Conservation (phyloP, 2,329 filamentous ascomycete species). For the Calonectria multiphialidica region DNA sequence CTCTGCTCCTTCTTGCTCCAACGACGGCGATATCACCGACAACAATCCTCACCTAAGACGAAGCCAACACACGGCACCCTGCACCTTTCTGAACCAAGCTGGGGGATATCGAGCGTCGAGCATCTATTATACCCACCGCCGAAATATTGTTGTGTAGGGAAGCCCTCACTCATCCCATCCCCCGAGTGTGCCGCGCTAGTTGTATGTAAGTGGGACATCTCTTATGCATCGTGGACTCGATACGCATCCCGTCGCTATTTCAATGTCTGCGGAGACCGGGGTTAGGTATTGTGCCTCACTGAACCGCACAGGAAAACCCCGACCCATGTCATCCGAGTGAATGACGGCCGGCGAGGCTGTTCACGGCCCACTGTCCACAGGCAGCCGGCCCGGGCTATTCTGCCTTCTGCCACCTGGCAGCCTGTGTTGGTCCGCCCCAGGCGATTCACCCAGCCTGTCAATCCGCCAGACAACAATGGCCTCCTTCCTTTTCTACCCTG, state of each 20-base stretch:
- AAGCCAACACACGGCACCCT: background rate
- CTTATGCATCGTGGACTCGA: background rate
- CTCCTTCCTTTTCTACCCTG: background rate
- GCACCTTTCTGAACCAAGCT: background rate
- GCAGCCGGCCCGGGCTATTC: background rate
- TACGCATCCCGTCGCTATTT: no score
- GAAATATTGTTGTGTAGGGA: background rate
- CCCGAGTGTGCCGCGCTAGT: background rate
- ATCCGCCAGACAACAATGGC: background rate
- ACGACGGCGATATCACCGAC: background rate
- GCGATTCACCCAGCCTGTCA: background rate
- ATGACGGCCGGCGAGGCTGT: background rate
- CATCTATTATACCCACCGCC: background rate
- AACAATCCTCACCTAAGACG: background rate
- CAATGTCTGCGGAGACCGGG: background rate
- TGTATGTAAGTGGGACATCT: conserved; percentile 1
- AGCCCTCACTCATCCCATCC: background rate
- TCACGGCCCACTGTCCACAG: background rate
- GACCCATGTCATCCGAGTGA: background rate
- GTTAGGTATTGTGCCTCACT: background rate
- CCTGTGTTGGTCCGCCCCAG: background rate
- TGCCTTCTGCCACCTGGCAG: background rate
- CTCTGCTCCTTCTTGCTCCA: background rate
- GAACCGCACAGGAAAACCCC: background rate
- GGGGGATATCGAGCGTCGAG: background rate